Conservation (phyloP, 495 filamentous ascomycete genomes). For the Lasiosphaeria ovina region DNA sequence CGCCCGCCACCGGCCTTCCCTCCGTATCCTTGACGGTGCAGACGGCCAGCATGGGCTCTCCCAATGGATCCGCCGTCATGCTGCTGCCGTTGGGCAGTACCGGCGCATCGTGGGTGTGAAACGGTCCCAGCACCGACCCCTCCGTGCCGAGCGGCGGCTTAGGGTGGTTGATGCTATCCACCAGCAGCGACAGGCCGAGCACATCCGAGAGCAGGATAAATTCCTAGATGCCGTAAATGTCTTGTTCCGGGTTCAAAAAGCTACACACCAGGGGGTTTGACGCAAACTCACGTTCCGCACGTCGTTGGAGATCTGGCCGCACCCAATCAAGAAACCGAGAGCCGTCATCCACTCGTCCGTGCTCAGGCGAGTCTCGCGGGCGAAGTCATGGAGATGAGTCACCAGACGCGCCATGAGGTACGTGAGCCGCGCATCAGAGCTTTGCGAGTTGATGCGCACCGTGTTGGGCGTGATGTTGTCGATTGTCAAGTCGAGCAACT, state of each 20-base stretch:
- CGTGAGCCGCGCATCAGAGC: constrained; percentile 60
- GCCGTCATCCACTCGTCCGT: constrained; percentile 77
- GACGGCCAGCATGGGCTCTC: constrained; percentile 70
- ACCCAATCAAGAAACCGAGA: constrained; percentile 65
- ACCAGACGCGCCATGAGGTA: constrained; percentile 74
- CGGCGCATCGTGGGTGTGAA: constrained; percentile 88
- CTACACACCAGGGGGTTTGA: not conserved
- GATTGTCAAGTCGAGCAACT: constrained; percentile 68
- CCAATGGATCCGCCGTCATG: constrained; percentile 71
- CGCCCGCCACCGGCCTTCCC: constrained; percentile 65
- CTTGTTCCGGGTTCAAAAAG: not conserved
- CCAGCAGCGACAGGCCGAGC: constrained; percentile 83
- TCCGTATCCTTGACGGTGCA: constrained; percentile 70
- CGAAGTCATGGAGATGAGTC: constrained; percentile 79
- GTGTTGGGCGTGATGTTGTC: constrained; percentile 84
- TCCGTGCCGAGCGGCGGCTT: constrained; percentile 75
- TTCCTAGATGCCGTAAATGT: constrained; percentile 53
- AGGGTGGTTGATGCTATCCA: constrained; percentile 90
- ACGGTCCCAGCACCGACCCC: constrained; percentile 87
- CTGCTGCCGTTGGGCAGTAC: constrained; percentile 57
- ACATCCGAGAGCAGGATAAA: constrained; percentile 94
- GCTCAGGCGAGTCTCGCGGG: constrained; percentile 75
- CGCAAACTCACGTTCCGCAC: constrained; percentile 48
- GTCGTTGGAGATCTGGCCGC: constrained; percentile 70
- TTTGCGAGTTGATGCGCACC: constrained; percentile 70